Conservation (phyloP, 495 filamentous ascomycete genomes). For the Neurospora intermedia region DNA sequence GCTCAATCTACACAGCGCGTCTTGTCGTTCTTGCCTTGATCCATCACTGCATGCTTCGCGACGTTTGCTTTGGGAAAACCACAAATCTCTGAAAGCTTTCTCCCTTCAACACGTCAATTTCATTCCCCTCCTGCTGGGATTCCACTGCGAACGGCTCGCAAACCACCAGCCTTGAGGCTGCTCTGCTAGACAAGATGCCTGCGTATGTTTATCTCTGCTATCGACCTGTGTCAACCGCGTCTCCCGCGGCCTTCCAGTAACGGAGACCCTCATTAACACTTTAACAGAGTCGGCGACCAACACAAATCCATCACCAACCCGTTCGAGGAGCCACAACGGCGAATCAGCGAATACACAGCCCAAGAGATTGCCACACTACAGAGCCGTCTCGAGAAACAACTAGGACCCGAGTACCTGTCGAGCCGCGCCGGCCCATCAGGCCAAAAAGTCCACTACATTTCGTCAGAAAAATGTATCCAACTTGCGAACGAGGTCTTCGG, state of each 20-base stretch:
- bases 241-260: not conserved
- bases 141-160: not conserved
- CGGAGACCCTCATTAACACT: not conserved
- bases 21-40: not conserved
- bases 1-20: not conserved
- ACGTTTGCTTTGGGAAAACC: not conserved
- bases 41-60: not conserved
- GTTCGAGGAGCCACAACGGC: slow-evolving; percentile 58
- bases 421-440: slow-evolving; percentile 68
- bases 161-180: not conserved
- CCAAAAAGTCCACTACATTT: slow-evolving; percentile 80
- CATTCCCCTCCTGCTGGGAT: not conserved
- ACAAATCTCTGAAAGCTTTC: not conserved
- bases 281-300: slow-evolving; percentile 66
- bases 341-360: slow-evolving; percentile 74
- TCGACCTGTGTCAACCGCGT: not conserved
- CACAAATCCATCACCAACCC: slow-evolving; percentile 56
- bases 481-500: slow-evolving; percentile 97
- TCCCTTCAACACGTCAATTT: not conserved
- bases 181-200: slow-evolving; percentile 22
- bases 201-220: slow-evolving; percentile 27
- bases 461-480: slow-evolving; percentile 86
- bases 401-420: slow-evolving; percentile 96
- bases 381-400: slow-evolving; percentile 73
- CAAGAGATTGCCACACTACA: slow-evolving; percentile 82